Evolutionary conservation across 352 stramenopile species (phyloP).

Genomic region (Globisporangium canariense): DNA sequence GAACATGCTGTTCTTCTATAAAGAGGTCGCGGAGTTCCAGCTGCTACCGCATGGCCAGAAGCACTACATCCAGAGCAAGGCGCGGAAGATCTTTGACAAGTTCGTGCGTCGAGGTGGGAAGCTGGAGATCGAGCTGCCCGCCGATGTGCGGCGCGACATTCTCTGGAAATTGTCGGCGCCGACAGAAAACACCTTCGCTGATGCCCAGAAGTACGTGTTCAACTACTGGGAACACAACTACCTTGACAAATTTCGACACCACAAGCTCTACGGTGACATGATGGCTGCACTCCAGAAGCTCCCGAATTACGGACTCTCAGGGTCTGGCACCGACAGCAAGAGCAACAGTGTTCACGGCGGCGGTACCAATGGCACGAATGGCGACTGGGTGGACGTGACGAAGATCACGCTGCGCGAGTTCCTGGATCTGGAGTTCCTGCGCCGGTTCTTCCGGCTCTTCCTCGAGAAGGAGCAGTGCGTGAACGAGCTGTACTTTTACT

Average conservation of each 20-base stretch:
- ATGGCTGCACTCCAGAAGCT: conserved; percentile 22
- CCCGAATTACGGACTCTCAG: conserved; percentile 1
- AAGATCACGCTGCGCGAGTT: conserved; percentile 60
- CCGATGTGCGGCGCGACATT: conserved; percentile 61
- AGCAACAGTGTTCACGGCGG: conserved; percentile 15
- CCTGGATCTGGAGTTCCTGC: conserved; percentile 50
- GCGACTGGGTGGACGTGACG: conserved; percentile 40
- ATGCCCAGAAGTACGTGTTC: conserved; percentile 54
- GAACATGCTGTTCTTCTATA: conserved; percentile 66
- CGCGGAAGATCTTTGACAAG: conserved; percentile 68
- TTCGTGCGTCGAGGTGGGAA: conserved; percentile 59
- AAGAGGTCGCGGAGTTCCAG: conserved; percentile 73
- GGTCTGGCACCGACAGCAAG: conserved; percentile 10
- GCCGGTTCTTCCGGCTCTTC: conserved; percentile 62
- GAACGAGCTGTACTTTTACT: conserved; percentile 76
- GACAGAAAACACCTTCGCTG: conserved; percentile 56
- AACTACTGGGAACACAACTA: conserved; percentile 50
- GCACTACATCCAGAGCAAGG: conserved; percentile 72
- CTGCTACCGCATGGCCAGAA: conserved; percentile 58
- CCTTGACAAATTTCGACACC: conserved; percentile 38
- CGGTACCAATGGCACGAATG: neutral
- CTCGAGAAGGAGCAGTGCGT: conserved; percentile 69
- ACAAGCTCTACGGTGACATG: conserved; percentile 44
- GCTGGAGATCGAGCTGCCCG: conserved; percentile 56
- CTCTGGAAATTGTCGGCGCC: conserved; percentile 57